Percentiles rank a stretch among this genome's conserved stretches.
Conservation (phyloP, 2,329 filamentous ascomycete genomes). For the Colletotrichum tabaci region DNA sequence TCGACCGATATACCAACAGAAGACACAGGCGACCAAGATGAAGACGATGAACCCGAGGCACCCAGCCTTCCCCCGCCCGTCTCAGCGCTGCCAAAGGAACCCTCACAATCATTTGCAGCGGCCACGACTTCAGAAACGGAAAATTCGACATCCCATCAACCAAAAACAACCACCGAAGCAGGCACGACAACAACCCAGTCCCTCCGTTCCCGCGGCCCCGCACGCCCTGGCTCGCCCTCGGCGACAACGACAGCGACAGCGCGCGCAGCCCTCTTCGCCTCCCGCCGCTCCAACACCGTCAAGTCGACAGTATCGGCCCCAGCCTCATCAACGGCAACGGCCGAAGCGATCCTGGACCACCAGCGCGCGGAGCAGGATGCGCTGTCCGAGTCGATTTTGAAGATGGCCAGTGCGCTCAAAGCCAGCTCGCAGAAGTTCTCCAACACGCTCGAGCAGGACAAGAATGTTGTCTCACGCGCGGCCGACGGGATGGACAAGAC, state of each 20-base stretch:
- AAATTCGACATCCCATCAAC: slow-evolving; percentile 38
- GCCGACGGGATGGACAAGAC: slow-evolving; percentile 84
- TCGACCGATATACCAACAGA: slow-evolving; percentile 45
- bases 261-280: slow-evolving; percentile 62
- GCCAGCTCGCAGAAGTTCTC: slow-evolving; percentile 81
- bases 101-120: slow-evolving; percentile 1
- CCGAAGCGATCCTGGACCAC: slow-evolving; percentile 81
- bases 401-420: slow-evolving; percentile 85
- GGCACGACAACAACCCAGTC: slow-evolving; percentile 49
- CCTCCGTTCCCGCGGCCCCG: slow-evolving; percentile 52
- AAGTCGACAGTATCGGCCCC: slow-evolving; percentile 50
- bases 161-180: slow-evolving; percentile 45
- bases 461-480: slow-evolving; percentile 79
- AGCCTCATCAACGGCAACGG: slow-evolving; percentile 63
- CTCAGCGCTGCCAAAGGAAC: neutral
- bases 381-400: slow-evolving; percentile 85
- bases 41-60: slow-evolving; percentile 29
- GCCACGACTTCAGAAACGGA: neutral
- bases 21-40: slow-evolving; percentile 44
- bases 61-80: slow-evolving; percentile 25
- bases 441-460: slow-evolving; percentile 78
- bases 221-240: slow-evolving; percentile 43
- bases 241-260: slow-evolving; percentile 52
- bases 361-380: slow-evolving; percentile 87
- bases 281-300: slow-evolving; percentile 47